These are phyloP conservation scores for Irpex sp. DNA, from an alignment of 1,284 basidiomycete genomes.

Conservation along the genomic window DNA sequence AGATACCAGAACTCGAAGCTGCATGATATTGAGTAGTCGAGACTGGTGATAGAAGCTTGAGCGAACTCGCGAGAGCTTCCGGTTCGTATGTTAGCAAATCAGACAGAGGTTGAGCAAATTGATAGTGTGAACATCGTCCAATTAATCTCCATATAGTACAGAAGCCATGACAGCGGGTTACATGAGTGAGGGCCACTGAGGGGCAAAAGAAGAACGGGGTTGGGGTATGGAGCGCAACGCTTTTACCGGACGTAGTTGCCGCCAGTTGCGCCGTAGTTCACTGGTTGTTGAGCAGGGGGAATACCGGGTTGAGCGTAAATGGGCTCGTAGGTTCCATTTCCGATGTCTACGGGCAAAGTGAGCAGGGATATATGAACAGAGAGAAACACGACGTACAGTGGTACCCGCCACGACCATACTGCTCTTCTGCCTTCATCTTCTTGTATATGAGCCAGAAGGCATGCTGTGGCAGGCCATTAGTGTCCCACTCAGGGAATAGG, in stretches of 20 bases:
- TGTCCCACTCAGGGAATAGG: not conserved
- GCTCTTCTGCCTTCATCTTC: constrained; percentile 59
- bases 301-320: constrained; percentile 28
- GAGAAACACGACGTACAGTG: constrained; percentile 30
- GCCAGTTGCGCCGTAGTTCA: constrained; percentile 40
- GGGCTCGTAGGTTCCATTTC: constrained; percentile 52
- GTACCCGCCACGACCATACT: constrained; percentile 51
- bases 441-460: constrained; percentile 53
- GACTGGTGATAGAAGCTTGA: no score
- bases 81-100: no score
- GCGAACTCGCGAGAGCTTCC: no score
- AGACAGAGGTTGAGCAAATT: no score
- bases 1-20: no score
- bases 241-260: constrained; percentile 22
- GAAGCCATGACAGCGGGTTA: no score
- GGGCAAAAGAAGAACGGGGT: no score
- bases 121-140: no score
- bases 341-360: constrained; percentile 38
- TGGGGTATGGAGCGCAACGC: no score
- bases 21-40: no score
- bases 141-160: no score
- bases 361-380: not conserved
- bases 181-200: no score
- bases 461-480: constrained; percentile 27
- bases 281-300: constrained; percentile 26